These are phyloP conservation scores for Gastroboletus turbinatus DNA, from an alignment of 1,284 basidiomycete species.

Conservation along the genomic window DNA sequence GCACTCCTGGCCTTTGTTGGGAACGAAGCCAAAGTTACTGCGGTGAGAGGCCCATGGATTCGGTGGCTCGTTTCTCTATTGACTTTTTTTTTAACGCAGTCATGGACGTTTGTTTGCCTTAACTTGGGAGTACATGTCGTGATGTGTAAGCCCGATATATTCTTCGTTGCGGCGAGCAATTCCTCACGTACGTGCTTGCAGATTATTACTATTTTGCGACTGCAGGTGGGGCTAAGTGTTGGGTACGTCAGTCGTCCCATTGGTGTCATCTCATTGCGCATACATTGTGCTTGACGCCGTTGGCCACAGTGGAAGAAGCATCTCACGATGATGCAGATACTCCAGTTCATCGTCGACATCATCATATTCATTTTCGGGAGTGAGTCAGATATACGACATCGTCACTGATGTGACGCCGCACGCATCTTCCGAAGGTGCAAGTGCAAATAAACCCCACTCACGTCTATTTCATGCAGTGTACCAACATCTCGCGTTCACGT, in stretches of 20 bases:
- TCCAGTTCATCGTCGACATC: conserved; percentile 90
- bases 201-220: conserved; percentile 97
- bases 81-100: conserved; percentile 45
- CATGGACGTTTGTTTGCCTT: conserved; percentile 91
- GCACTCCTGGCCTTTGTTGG: conserved; percentile 92
- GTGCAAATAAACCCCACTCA: conserved; percentile 14
- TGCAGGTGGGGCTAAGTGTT: conserved; percentile 89
- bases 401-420: neutral
- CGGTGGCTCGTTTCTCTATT: conserved; percentile 9
- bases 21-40: conserved; percentile 84
- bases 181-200: conserved; percentile 32
- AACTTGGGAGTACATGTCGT: conserved; percentile 94
- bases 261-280: neutral
- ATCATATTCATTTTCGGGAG: conserved; percentile 88
- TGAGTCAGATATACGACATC: conserved; percentile 44
- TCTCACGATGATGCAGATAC: conserved; percentile 92
- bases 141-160: conserved; percentile 75
- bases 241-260: conserved; percentile 54
- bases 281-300: conserved; percentile 8
- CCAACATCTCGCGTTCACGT: conserved; percentile 72
- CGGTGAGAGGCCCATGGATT: conserved; percentile 30
- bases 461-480: conserved; percentile 54
- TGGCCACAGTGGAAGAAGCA: conserved; percentile 87
- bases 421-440: neutral
- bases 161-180: neutral